phyloP scores from a whole-genome alignment of 345 rosid species.

The Pistacia atlantica region DNA sequence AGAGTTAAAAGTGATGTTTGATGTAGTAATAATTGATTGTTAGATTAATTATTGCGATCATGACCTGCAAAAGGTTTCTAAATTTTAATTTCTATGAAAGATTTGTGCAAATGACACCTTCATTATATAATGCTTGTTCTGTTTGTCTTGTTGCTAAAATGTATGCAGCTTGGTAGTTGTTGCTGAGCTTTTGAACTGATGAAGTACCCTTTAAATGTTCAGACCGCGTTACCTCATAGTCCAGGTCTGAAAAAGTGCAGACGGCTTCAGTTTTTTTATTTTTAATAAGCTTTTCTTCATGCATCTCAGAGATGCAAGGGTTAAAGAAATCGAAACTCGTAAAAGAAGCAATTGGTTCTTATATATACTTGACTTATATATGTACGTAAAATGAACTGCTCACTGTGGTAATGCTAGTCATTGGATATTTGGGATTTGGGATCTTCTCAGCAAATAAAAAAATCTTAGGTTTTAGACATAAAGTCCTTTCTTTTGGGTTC shows the following conservation, averaged over 20 bases:
- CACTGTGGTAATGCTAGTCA: no score
- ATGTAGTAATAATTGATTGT: background rate
- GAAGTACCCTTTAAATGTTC: background rate
- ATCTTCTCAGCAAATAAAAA: background rate
- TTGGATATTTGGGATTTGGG: no score
- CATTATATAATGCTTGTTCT: background rate
- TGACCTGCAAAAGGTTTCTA: background rate
- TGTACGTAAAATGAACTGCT: no score
- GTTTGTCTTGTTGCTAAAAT: background rate
- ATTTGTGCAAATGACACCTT: background rate
- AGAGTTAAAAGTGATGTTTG: no score
- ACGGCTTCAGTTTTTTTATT: background rate
- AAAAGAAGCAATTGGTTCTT: no score
- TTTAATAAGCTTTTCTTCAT: background rate
- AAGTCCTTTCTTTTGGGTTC: background rate
- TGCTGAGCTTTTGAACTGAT: background rate
- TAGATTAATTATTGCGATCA: background rate
- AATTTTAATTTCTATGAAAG: background rate
- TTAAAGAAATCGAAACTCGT: no score
- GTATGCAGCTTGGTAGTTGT: background rate
- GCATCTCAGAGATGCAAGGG: background rate
- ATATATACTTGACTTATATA: no score
- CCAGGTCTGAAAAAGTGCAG: background rate
- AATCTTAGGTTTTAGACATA: background rate
- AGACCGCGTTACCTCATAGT: background rate